Base-by-base conservation (phyloP, 1,139 yeast species). In the Pichia terricola region DNA sequence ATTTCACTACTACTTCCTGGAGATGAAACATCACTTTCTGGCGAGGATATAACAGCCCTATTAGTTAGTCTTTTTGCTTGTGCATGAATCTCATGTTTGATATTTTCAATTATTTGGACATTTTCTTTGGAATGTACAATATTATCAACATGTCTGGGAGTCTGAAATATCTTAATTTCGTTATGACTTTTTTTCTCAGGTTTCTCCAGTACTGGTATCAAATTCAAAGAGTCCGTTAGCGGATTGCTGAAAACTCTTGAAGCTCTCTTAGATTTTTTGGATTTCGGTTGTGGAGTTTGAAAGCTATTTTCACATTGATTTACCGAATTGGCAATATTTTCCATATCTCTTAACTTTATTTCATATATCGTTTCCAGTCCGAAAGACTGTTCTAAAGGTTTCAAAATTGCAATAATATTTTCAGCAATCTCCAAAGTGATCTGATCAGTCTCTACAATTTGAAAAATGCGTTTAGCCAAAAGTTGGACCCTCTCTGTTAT, bases 401-500 rank as follows among this genome's bases (percentile, higher is more conserved):
- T 45, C 25, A 47, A 35, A 22, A 45, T 41, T 26, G 35, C 9
- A 4, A 64, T 59, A 16, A 68, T 48, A 26, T 53, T 54, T 1
- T 58, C 57, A 6, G 72, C 57, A 49, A 75, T 75, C 4, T 60
- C 59, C 39, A 70, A 63, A 42, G 78, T 65, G 70, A 11, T 58
- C 61, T 50, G 9, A 7, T n/a, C 10, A 4, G 16, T 26, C n/a
- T 77, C 11, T 8, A 25, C 26, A 11, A 33, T 8, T 25, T 42
- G 27, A 7, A 37, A 27, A 7, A 28, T 8, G 7, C n/a, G 25
- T 10, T 9, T 3, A 4, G 3, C 28, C 5, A 38, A 11, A 3
- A 38, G 8, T 16, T 28, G 11, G 26, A 40, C 81, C 52, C 76
- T 70, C 33, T 66, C 64, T 46, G 75, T 79, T 1, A 81, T 68